phyloP scores from a whole-genome alignment of 352 stramenopile genomes.

The Aphanomyces cochlioides region DNA sequence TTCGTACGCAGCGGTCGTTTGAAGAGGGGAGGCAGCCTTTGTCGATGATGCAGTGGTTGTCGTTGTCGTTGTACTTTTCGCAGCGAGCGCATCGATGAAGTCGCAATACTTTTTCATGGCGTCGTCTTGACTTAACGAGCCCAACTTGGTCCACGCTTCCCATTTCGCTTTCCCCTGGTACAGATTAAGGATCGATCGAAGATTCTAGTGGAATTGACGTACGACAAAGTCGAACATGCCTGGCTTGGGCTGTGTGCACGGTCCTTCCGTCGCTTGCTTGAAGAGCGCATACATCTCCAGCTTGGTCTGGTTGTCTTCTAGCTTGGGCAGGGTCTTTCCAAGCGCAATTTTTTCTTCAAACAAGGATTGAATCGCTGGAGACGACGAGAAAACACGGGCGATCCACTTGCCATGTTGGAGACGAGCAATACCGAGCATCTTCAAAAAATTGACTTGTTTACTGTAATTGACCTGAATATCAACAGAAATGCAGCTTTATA shows the following conservation, averaged over 20 bases:
- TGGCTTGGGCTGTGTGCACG: slow-evolving; percentile 58
- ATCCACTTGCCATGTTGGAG: too few species aligned
- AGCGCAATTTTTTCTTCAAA: slow-evolving; percentile 62
- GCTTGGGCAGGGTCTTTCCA: slow-evolving; percentile 63
- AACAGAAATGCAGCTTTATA: too few species aligned
- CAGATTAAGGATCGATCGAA: slow-evolving; percentile 11
- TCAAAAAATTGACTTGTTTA: too few species aligned
- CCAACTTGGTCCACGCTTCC: slow-evolving; percentile 70
- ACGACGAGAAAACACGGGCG: background rate
- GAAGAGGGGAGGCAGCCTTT: background rate
- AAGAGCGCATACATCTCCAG: slow-evolving; percentile 83
- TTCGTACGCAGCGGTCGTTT: background rate
- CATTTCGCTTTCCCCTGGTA: slow-evolving; percentile 63
- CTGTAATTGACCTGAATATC: too few species aligned
- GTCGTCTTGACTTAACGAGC: slow-evolving; percentile 61
- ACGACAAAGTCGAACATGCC: slow-evolving; percentile 83
- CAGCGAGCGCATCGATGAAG: slow-evolving; percentile 66
- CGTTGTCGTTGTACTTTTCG: slow-evolving; percentile 34
- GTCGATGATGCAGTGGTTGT: background rate
- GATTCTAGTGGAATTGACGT: background rate
- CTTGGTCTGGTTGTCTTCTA: slow-evolving; percentile 72
- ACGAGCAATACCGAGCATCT: too few species aligned
- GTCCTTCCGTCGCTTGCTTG: slow-evolving; percentile 66
- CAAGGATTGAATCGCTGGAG: background rate
- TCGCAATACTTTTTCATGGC: slow-evolving; percentile 68